phyloP scores from a whole-genome alignment of 2,329 filamentous ascomycete species.

The Byssothecium circinans region DNA sequence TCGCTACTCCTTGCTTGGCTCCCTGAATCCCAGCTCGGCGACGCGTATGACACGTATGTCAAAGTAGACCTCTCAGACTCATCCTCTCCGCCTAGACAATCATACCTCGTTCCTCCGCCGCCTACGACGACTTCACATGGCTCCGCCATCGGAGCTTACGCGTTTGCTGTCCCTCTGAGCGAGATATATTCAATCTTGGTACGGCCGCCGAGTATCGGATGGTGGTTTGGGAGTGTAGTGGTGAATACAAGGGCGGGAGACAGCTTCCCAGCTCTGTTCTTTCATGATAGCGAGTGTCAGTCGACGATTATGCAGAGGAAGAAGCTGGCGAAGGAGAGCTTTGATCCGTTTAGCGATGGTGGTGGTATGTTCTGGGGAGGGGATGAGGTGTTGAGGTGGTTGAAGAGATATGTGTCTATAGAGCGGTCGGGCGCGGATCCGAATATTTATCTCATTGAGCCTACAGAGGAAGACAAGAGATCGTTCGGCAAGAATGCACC shows the following conservation, averaged over 20 bases:
- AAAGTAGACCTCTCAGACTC: slow-evolving; percentile 89
- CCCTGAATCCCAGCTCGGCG: slow-evolving; percentile 84
- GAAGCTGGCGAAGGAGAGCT: slow-evolving; percentile 77
- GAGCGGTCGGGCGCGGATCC: slow-evolving; percentile 84
- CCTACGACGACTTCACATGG: slow-evolving; percentile 79
- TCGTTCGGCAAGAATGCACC: slow-evolving; percentile 71
- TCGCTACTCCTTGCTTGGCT: slow-evolving; percentile 90
- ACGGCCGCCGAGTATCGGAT: slow-evolving; percentile 87
- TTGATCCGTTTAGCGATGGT: slow-evolving; percentile 84
- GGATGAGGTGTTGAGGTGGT: slow-evolving; percentile 89
- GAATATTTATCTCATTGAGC: slow-evolving; percentile 89
- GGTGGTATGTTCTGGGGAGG: slow-evolving; percentile 97
- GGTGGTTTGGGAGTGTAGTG: slow-evolving; percentile 97
- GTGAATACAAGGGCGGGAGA: slow-evolving; percentile 91
- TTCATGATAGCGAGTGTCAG: slow-evolving; percentile 96
- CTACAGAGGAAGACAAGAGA: slow-evolving; percentile 77
- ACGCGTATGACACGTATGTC: slow-evolving; percentile 82
- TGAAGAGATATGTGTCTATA: slow-evolving; percentile 79
- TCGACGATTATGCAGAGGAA: slow-evolving; percentile 94
- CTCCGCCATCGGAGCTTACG: slow-evolving; percentile 73
- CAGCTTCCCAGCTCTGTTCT: slow-evolving; percentile 93
- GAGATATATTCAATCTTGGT: slow-evolving; percentile 90
- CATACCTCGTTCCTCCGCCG: slow-evolving; percentile 87
- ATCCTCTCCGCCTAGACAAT: slow-evolving; percentile 79
- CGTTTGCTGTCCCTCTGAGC: slow-evolving; percentile 87